Conservation (phyloP, 805 yeast genomes). For the Ogataea dorogensis region DNA sequence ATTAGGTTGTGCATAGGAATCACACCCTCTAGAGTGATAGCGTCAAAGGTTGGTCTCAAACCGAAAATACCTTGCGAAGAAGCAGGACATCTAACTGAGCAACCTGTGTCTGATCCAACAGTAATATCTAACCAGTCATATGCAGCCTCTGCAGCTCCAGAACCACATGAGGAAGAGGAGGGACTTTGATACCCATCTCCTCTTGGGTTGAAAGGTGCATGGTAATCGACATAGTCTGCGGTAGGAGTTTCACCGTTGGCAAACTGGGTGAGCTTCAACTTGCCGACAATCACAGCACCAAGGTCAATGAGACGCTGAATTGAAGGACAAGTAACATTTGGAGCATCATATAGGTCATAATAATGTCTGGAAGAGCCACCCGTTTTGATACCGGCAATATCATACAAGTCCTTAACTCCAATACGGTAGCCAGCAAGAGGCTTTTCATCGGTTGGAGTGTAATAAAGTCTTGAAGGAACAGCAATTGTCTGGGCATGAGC, state of each 20-base stretch:
- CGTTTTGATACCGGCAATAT: constrained; percentile 12
- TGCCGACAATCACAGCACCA: constrained; percentile 15
- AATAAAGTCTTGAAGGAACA: constrained; percentile 14
- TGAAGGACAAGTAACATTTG: constrained; percentile 12
- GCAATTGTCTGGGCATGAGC: constrained; percentile 16
- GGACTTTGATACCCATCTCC: constrained; percentile 17
- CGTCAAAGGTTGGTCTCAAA: constrained; percentile 15
- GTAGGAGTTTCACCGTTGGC: constrained; percentile 16
- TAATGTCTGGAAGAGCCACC: constrained; percentile 15
- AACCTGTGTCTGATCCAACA: constrained; percentile 15
- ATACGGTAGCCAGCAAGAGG: constrained; percentile 15
- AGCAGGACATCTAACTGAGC: constrained; percentile 16
- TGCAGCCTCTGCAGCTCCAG: constrained; percentile 17
- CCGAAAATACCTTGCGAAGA: constrained; percentile 14
- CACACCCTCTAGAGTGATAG: constrained; percentile 13
- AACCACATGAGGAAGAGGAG: constrained; percentile 14
- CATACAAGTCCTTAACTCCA: constrained; percentile 14
- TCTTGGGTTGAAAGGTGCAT: constrained; percentile 16
- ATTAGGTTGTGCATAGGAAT: constrained; percentile 14
- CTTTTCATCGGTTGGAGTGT: constrained; percentile 10
- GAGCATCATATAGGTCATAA: constrained; percentile 10
- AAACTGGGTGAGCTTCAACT: constrained; percentile 13
- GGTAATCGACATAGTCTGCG: constrained; percentile 16
- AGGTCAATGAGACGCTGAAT: constrained; percentile 14
- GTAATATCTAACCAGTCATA: constrained; percentile 16